These are phyloP conservation scores for Phaeotremella fagi DNA, from an alignment of 768 basidiomycete genomes.

Conservation along the genomic window DNA sequence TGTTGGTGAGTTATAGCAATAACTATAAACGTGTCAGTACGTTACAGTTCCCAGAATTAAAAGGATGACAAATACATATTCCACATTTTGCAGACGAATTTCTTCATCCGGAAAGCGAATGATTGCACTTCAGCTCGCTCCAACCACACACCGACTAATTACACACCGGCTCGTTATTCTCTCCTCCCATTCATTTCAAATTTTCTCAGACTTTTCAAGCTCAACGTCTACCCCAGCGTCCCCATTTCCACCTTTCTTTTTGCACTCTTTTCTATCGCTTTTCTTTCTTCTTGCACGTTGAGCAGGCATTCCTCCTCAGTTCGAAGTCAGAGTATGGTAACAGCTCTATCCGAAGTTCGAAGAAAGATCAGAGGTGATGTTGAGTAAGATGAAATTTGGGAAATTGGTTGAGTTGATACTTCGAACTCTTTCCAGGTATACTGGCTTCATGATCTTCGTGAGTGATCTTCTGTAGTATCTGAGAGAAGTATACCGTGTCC, in stretches of 20 bases:
- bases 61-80: conserved; percentile 58
- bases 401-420: conserved; percentile 79
- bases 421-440: too few species aligned
- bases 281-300: conserved; percentile 78
- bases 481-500: too few species aligned
- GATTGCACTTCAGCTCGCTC: conserved; percentile 83
- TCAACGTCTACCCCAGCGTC: conserved; percentile 50
- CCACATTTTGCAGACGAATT: conserved; percentile 54
- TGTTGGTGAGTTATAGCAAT: conserved; percentile 73
- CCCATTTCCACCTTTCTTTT: conserved; percentile 53
- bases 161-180: conserved; percentile 77
- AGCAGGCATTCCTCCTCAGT: conserved; percentile 83
- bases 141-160: too few species aligned
- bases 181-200: conserved; percentile 60
- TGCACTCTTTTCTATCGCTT: conserved; percentile 75
- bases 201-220: conserved; percentile 48
- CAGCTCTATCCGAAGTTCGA: conserved; percentile 86
- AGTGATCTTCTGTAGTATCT: too few species aligned
- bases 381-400: conserved; percentile 80
- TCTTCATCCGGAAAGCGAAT: conserved; percentile 65
- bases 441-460: too few species aligned
- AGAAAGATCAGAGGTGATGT: conserved; percentile 75
- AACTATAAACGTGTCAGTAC: conserved; percentile 54
- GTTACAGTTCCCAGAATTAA: not conserved
- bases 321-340: conserved; percentile 85